Percentiles rank a stretch among this genome's conserved stretches.
phyloP scores from a whole-genome alignment of 495 filamentous ascomycete genomes.

The Tuber borchii region DNA sequence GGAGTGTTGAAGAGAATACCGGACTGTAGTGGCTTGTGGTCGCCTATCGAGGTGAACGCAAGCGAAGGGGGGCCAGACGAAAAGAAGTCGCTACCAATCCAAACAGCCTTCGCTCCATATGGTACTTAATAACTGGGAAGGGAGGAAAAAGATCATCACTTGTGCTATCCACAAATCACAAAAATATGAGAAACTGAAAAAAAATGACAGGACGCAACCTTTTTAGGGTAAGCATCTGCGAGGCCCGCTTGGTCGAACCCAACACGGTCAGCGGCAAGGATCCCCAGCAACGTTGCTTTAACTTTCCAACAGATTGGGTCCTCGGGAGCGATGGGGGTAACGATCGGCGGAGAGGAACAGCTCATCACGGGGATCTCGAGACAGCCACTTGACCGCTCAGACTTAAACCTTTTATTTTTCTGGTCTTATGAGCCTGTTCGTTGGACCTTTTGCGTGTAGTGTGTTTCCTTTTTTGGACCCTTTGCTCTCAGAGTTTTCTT shows the following conservation, averaged over 20 bases:
- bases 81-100: conserved; percentile 22
- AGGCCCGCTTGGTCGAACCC: conserved; percentile 22
- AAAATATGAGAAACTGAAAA: conserved; percentile 7
- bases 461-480: conserved; percentile 22
- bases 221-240: conserved; percentile 19
- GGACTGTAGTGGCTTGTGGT: background rate
- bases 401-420: background rate
- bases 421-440: conserved; percentile 3
- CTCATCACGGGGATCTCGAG: conserved; percentile 31
- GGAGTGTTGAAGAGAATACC: background rate
- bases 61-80: conserved; percentile 35
- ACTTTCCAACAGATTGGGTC: conserved; percentile 38
- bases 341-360: conserved; percentile 36
- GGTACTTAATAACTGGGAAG: background rate
- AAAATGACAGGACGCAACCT: conserved; percentile 26
- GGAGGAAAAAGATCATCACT: background rate
- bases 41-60: conserved; percentile 28
- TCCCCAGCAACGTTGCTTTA: conserved; percentile 28
- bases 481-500: conserved; percentile 19
- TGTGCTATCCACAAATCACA: background rate
- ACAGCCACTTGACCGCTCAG: conserved; percentile 4
- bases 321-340: conserved; percentile 32
- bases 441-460: conserved; percentile 8
- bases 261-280: conserved; percentile 34
- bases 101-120: background rate